Base-by-base conservation (phyloP, 768 basidiomycete species). In the Rhodotorula graminis region DNA sequence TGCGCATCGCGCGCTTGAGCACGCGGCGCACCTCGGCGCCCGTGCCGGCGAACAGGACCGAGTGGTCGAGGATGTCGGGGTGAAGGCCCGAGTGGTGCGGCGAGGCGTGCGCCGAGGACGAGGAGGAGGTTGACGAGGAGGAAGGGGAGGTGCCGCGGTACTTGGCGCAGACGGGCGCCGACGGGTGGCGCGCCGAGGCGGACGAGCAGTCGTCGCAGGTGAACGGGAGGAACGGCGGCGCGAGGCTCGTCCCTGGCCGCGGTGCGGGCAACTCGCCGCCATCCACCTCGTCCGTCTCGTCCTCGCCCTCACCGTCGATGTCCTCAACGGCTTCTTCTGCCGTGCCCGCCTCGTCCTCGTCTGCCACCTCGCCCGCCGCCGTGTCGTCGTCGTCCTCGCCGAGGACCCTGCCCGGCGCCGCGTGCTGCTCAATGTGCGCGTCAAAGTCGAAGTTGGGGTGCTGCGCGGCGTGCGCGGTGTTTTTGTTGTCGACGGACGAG, bases 361-460 rank as follows among this genome's bases (percentile, higher is more conserved):
- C 33, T 0, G 42, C 50, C 0, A 40, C 60, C 3, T 61, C 60
- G 52, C 21, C 60, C 25, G 52, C 62, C 19, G 3, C 40, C 1
- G 27, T 29, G 3, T 49, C 42, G 31, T 67, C 65, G 2, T 58
- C 62, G 29, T 33, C 46, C 12, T 27, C 56, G 15, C 27, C 50
- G 23, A 31, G 29, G 6, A 12, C 56, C 18, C 16, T 53, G 3
- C 40, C 15, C 53, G 19, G 29, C 31, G 40, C n/a, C 52, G 29
- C 53, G 27, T n/a, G 27, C n/a, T 31, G 27, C 16, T 42, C n/a
- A 1, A 31, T 18, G 18, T 65, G 55, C 19, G 19, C 40, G 52
- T 73, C 72, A 63, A 73, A 73, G 64, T 73, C 72, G 16, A 73
- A 70, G 56, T 73, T 69, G 33, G 71, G 65, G 25, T 60, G 65